Conservation (phyloP, 306 rosid species). For the Datisca glomerata region DNA sequence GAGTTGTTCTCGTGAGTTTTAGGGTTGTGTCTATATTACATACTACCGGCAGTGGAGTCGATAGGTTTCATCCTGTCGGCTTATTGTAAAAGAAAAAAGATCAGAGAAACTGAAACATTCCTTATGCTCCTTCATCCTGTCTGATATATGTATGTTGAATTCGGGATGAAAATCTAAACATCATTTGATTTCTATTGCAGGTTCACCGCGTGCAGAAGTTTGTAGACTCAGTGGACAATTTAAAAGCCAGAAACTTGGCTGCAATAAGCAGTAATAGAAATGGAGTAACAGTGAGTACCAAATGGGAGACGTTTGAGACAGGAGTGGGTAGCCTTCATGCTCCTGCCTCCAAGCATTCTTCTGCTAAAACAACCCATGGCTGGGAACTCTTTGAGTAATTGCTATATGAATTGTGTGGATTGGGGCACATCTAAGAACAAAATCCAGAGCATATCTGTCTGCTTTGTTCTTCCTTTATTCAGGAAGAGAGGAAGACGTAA, state of each 20-base stretch:
- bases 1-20: no score
- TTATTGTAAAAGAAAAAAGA: not conserved
- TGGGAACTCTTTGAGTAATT: slow-evolving; percentile 35
- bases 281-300: slow-evolving; percentile 22
- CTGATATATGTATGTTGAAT: no score
- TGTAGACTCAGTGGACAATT: slow-evolving; percentile 39
- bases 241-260: slow-evolving; percentile 37
- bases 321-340: slow-evolving; percentile 32
- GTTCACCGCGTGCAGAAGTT: slow-evolving; percentile 55
- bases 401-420: not conserved
- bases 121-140: no score
- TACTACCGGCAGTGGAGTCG: no score
- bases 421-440: no score
- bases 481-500: no score
- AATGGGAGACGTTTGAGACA: slow-evolving; percentile 49
- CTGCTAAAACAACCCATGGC: slow-evolving; percentile 28
- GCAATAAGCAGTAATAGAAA: slow-evolving; percentile 13
- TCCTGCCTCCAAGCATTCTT: slow-evolving; percentile 13
- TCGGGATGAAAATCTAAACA: not conserved
- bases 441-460: no score
- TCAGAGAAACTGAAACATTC: not conserved
- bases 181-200: slow-evolving; percentile 18
- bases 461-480: no score
- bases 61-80: no score
- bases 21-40: no score